Conservation (phyloP, 73 alveolate genomes). For the Strombidium stylifer region DNA sequence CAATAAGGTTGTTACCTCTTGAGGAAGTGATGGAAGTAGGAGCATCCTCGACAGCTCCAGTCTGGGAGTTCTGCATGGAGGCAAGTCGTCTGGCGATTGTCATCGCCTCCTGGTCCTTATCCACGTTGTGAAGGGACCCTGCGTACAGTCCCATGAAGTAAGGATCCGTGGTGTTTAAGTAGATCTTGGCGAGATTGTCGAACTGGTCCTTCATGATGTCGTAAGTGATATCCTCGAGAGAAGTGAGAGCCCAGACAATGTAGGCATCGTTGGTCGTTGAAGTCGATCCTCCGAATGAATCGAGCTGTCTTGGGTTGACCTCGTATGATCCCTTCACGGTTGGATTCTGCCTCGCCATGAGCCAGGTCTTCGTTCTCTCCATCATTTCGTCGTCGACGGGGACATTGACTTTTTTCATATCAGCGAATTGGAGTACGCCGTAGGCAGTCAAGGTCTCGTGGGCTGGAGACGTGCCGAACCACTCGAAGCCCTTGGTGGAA, state of each 20-base stretch:
- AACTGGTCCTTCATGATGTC: slow-evolving; percentile 26
- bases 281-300: slow-evolving; percentile 34
- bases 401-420: slow-evolving; percentile 32
- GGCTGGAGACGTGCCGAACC: slow-evolving; percentile 60
- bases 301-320: neutral
- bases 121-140: slow-evolving; percentile 2
- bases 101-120: slow-evolving; percentile 9
- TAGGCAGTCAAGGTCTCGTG: slow-evolving; percentile 58
- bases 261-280: slow-evolving; percentile 21
- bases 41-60: slow-evolving; percentile 43
- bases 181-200: neutral
- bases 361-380: slow-evolving; percentile 12
- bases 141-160: slow-evolving; percentile 44
- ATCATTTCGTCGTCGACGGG: slow-evolving; percentile 27
- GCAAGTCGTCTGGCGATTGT: slow-evolving; percentile 3
- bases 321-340: too few species aligned
- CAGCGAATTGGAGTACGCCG: slow-evolving; percentile 50
- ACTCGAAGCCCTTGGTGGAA: slow-evolving; percentile 48
- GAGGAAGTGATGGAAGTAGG: slow-evolving; percentile 47
- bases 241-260: slow-evolving; percentile 51
- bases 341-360: slow-evolving; percentile 10
- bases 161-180: slow-evolving; percentile 33
- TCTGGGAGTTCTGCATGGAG: slow-evolving; percentile 10
- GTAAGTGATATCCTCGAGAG: too few species aligned
- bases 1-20: slow-evolving; percentile 16